phyloP scores from a whole-genome alignment of 768 basidiomycete genomes.

The Lentinula raphanica region DNA sequence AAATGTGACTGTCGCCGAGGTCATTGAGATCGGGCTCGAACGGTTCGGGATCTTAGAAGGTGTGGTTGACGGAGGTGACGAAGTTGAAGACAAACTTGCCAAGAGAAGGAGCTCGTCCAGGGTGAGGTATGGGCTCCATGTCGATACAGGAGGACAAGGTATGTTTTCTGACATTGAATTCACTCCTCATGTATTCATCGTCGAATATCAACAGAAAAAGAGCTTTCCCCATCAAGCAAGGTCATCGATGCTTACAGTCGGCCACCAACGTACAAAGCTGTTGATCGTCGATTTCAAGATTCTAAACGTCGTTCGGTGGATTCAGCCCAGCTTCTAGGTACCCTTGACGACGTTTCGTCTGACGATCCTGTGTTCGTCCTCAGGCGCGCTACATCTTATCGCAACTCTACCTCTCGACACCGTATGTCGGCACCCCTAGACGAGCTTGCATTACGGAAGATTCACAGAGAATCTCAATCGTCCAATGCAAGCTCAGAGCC shows the following conservation, averaged over 20 bases:
- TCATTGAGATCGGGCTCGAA: slow-evolving; percentile 88
- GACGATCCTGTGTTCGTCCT: slow-evolving; percentile 90
- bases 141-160: slow-evolving; percentile 62
- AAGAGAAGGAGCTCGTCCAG: slow-evolving; percentile 74
- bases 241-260: slow-evolving; percentile 78
- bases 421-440: slow-evolving; percentile 75
- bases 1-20: slow-evolving; percentile 94
- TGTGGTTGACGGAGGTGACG: slow-evolving; percentile 95
- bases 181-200: slow-evolving; percentile 7
- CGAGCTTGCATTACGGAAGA: slow-evolving; percentile 72
- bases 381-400: slow-evolving; percentile 74
- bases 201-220: slow-evolving; percentile 50
- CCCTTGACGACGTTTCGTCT: slow-evolving; percentile 64
- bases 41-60: slow-evolving; percentile 93
- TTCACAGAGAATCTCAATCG: slow-evolving; percentile 65
- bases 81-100: slow-evolving; percentile 87
- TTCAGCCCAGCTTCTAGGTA: slow-evolving; percentile 65
- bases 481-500: slow-evolving; percentile 26
- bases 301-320: slow-evolving; percentile 86
- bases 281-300: slow-evolving; percentile 54
- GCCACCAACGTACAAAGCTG: slow-evolving; percentile 65
- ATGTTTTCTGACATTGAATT: slow-evolving; percentile 18
- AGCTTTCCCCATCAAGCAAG: slow-evolving; percentile 74
- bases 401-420: slow-evolving; percentile 63
- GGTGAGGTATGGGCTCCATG: slow-evolving; percentile 78